Evolutionary conservation across 495 filamentous ascomycete genomes (phyloP), one percentile per base, ranked within the genome.

Genomic region (Evernia prunastri): DNA sequence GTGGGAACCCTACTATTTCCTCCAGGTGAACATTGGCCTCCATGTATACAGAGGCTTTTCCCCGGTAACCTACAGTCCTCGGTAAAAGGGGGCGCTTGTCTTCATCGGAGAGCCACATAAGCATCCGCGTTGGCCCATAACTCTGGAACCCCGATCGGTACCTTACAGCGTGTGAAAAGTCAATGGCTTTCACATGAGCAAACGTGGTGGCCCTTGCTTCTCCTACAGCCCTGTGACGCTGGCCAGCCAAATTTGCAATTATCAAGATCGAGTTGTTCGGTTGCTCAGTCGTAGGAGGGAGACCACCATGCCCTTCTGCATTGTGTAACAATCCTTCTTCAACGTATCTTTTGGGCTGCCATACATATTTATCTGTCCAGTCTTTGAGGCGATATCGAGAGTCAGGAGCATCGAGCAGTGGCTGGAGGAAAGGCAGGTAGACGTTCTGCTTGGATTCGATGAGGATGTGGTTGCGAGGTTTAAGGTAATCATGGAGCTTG

Each of bases 391-490:
- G 72, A 60, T 85, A 90, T 61, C 72, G 78, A 8, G 84, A 82
- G 63, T 73, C 80, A 39, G 78, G 80, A 17, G 68, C 74, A 1
- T 85, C 72, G n/a, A 87, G 77, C 9, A 96, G 77, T 0, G 84
- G 80, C 29, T 83, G 67, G 27, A 95, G 83, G 63, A 85, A 80
- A 0, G 81, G 77, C 12, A 76, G 63, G 72, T 88, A 90, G 11
- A 73, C 35, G 0, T 73, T 62, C 1, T 75, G 63, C 54, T 85
- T 78, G 1, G 86, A 86, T 66, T 96, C 91, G 63, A 96, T 72
- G 58, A 97, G 76, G 37, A 96, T 74, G 78, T 97, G 93, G 0
- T 81, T 84, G 56, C 88, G 84, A 23, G 93, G 93, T 67, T 88
- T 74, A 39, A 97, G 76, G 43, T 79, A 76, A 1, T 91, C 81